Percentiles rank a stretch among this genome's conserved stretches.
Conservation (phyloP, 495 filamentous ascomycete species). For the Tuber borchii region DNA sequence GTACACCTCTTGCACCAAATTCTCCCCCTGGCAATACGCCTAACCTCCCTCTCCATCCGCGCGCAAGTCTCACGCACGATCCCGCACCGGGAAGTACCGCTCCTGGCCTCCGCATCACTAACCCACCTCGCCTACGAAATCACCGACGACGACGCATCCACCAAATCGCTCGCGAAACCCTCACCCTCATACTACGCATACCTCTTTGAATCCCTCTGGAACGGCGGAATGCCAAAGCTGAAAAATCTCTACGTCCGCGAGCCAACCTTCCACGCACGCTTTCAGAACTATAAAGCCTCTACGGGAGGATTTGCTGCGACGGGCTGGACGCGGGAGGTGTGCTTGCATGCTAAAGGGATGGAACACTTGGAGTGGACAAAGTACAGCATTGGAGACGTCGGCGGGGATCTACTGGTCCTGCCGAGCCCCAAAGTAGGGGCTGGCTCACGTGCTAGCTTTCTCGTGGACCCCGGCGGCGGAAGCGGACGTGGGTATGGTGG, state of each 20-base stretch:
- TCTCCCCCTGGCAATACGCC: conserved; percentile 38
- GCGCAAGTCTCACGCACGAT: conserved; percentile 42
- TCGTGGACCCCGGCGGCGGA: neutral
- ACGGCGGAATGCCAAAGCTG: conserved; percentile 66
- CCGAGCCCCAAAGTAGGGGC: conserved; percentile 19
- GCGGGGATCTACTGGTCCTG: conserved; percentile 27
- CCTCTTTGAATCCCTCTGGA: conserved; percentile 71
- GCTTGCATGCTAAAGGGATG: conserved; percentile 23
- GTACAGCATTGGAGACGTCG: conserved; percentile 19
- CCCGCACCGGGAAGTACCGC: conserved; percentile 51
- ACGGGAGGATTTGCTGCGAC: conserved; percentile 42
- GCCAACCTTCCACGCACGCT: conserved; percentile 63
- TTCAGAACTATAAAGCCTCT: conserved; percentile 49
- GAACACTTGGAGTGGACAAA: conserved; percentile 39
- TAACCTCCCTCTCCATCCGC: conserved; percentile 42
- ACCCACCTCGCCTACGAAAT: conserved; percentile 75
- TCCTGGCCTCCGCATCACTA: conserved; percentile 60
- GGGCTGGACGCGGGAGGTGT: conserved; percentile 33
- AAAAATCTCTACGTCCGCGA: conserved; percentile 78
- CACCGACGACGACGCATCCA: conserved; percentile 52
- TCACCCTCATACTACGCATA: conserved; percentile 74
- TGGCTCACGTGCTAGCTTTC: conserved; percentile 13
- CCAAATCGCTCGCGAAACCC: conserved; percentile 54
- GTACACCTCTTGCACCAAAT: conserved; percentile 41
- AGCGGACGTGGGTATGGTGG: conserved; percentile 14